phyloP scores from a whole-genome alignment of 1,284 basidiomycete genomes.

The Termitomyces sp. region DNA sequence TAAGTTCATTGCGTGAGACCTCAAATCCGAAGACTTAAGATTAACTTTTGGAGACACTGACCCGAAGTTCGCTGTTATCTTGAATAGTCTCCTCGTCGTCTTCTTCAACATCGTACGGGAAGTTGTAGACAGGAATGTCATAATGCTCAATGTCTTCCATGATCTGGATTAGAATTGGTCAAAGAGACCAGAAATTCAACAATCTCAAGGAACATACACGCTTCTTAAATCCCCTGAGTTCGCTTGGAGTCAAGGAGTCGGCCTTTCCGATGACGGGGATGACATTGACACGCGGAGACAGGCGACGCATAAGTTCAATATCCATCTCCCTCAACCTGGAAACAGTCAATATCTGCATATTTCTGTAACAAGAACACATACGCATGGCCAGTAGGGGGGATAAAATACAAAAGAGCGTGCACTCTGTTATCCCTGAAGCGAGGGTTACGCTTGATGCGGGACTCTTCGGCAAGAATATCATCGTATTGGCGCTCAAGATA shows the following conservation, averaged over 20 bases:
- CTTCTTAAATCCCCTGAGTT: conserved; percentile 95
- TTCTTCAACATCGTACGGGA: conserved; percentile 98
- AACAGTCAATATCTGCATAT: conserved; percentile 3
- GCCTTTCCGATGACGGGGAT: conserved; percentile 99
- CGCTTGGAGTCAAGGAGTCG: conserved; percentile 88
- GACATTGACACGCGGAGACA: conserved; percentile 96
- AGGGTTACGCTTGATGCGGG: conserved; percentile 98
- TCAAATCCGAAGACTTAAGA: conserved; percentile 5
- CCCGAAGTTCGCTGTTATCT: conserved; percentile 93
- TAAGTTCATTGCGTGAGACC: conserved; percentile 24
- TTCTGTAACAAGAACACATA: conserved; percentile 30
- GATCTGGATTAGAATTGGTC: conserved; percentile 48
- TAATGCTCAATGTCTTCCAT: conserved; percentile 99
- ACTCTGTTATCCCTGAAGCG: conserved; percentile 97
- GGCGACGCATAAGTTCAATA: conserved; percentile 95
- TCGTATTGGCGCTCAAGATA: conserved; percentile 99
- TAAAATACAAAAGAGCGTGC: conserved; percentile 97
- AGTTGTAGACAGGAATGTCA: conserved; percentile 98
- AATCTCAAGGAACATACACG: conserved; percentile 53
- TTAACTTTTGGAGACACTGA: conserved; percentile 30
- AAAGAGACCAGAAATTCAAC: neutral
- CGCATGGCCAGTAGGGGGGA: conserved; percentile 74
- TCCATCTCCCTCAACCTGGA: conserved; percentile 95
- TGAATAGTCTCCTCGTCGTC: conserved; percentile 98
- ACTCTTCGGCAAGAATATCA: conserved; percentile 98